phyloP scores from a whole-genome alignment of 805 yeast genomes.

The Blastobotrys robertii region DNA sequence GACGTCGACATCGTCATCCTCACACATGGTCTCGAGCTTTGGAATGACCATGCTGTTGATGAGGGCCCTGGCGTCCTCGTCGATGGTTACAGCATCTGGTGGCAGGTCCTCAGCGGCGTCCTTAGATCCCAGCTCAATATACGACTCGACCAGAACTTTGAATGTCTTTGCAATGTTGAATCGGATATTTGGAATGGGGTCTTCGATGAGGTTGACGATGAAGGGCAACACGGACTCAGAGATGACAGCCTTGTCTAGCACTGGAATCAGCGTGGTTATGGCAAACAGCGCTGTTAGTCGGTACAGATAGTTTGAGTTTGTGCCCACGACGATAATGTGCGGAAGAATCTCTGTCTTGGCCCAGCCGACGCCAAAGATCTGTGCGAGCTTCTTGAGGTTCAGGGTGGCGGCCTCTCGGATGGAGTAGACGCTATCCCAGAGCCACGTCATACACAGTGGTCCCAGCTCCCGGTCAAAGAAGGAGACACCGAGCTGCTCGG shows the following conservation, averaged over 20 bases:
- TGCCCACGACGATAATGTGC: conserved; percentile 53
- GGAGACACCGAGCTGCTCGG: conserved; percentile 86
- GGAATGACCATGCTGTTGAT: conserved; percentile 46
- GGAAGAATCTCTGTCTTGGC: conserved; percentile 75
- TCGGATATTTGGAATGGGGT: conserved; percentile 88
- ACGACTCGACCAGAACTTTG: conserved; percentile 45
- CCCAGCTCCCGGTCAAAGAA: conserved; percentile 90
- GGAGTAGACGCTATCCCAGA: conserved; percentile 95
- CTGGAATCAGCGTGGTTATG: conserved; percentile 72
- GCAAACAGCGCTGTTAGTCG: conserved; percentile 88
- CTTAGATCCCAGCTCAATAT: conserved; percentile 1
- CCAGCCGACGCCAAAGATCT: conserved; percentile 90
- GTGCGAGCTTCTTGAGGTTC: conserved; percentile 69
- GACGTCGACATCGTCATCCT: conserved; percentile 82
- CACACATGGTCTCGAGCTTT: conserved; percentile 46
- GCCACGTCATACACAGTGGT: conserved; percentile 89
- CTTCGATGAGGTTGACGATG: conserved; percentile 57
- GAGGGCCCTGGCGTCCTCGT: conserved; percentile 24
- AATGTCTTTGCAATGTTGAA: conserved; percentile 90
- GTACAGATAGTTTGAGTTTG: conserved; percentile 66
- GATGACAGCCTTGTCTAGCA: conserved; percentile 48
- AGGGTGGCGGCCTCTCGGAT: conserved; percentile 93
- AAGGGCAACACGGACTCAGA: conserved; percentile 68
- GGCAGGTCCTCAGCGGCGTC: background rate
- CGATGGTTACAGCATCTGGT: background rate